These are phyloP conservation scores for Dimocarpus longan DNA, from an alignment of 345 rosid species.

Conservation along the genomic window DNA sequence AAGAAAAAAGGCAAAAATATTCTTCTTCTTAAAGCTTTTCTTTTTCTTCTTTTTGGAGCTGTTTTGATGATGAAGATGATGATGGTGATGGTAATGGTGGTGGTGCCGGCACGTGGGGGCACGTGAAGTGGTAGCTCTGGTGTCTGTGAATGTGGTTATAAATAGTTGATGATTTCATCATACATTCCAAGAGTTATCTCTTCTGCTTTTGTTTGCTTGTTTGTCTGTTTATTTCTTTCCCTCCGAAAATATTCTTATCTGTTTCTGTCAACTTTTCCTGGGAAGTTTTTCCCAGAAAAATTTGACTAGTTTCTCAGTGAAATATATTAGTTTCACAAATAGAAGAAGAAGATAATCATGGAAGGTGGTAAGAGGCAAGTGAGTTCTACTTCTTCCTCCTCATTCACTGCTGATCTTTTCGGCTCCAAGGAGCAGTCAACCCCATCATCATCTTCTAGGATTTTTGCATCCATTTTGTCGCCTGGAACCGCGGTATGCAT, in stretches of 20 bases:
- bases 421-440: constrained; percentile 56
- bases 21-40: not conserved
- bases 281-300: not conserved
- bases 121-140: constrained; percentile 24
- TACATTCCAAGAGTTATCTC: not conserved
- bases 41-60: not conserved
- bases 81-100: not conserved
- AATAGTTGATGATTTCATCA: constrained; percentile 13
- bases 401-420: constrained; percentile 63
- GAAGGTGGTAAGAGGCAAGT: constrained; percentile 48
- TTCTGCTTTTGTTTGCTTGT: not conserved
- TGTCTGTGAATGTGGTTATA: constrained; percentile 23
- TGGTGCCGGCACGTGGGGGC: constrained; percentile 43
- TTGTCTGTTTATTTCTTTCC: constrained; percentile 4
- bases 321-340: not conserved
- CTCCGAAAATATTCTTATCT: not conserved
- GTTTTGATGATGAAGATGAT: constrained; percentile 3
- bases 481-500: constrained; percentile 54
- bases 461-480: constrained; percentile 64
- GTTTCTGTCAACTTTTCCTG: constrained; percentile 11
- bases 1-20: not conserved
- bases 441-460: constrained; percentile 51
- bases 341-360: constrained; percentile 33
- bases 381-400: constrained; percentile 42
- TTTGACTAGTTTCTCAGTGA: constrained; percentile 6